A percentile compares a stretch with the other conserved stretches of the same genome.
Evolutionary conservation across 176 grass and related monocot genomes (phyloP).

Genomic region (Triticum urartu): DNA sequence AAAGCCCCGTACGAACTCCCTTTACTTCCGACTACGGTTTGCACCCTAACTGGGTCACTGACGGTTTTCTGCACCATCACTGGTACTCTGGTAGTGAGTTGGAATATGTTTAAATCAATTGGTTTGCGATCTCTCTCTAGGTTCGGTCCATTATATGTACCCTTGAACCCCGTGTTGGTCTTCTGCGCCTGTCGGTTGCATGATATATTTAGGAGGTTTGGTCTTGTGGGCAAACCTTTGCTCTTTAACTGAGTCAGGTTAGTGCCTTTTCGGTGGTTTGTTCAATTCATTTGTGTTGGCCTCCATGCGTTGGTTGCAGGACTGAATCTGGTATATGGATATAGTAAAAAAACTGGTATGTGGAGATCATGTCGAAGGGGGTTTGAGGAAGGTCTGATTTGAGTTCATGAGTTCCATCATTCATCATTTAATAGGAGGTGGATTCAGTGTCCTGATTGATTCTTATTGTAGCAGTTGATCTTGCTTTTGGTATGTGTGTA

Average conservation of each 20-base stretch:
- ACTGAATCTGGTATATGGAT: not conserved
- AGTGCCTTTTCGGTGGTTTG: not conserved
- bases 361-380: not conserved
- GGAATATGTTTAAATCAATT: not conserved
- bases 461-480: not conserved
- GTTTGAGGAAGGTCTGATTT: slow-evolving; percentile 24
- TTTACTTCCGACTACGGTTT: no score
- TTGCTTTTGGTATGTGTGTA: not conserved
- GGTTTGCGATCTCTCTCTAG: not conserved
- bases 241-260: not conserved
- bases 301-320: slow-evolving; percentile 16
- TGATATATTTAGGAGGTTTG: no score
- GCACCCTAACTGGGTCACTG: no score
- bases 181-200: no score
- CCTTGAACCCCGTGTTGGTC: no score
- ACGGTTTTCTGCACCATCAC: no score
- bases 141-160: not conserved
- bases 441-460: not conserved
- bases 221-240: no score
- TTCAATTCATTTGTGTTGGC: not conserved
- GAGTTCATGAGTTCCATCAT: not conserved
- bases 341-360: no score
- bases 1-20: no score
- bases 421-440: not conserved
- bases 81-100: not conserved